Base-by-base conservation (phyloP, 2,329 filamentous ascomycete species). In the Eutypa lata region DNA sequence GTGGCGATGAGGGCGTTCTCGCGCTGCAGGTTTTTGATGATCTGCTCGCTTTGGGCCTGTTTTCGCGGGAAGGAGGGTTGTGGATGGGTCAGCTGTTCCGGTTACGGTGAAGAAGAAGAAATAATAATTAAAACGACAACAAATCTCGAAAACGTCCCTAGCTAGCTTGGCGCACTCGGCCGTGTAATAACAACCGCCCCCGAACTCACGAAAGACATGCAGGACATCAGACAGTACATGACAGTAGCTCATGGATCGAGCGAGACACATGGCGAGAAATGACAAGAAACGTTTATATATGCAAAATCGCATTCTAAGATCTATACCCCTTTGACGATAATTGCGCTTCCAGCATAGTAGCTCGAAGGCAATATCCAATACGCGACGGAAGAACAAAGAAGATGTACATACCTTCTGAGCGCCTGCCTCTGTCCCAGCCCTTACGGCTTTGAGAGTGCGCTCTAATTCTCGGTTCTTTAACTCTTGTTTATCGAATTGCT, bases 1-100 rank as follows among this genome's bases (percentile, higher is more conserved):
- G 86, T 88, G 24, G 87, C 78, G 63, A 95, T 90, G 66, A 94
- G 79, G 38, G 81, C 80, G 68, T 90, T 91, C 70, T 95, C 90
- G 61, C 88, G 83, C 68, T 88, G 82, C 54, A 95, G 80, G 61
- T 86, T 89, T 59, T 84, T 83, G 64, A 89, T 81, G 48, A 76
- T 73, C 64, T 81, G 73, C 46, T 84, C 80, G 57, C 70, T 71
- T 51, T 77, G 73, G 43, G 77, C 76, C 77, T 83, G 62, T 45
- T 45, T n/a, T 26, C 19, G 22, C 7, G 35, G 6, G 35, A 14
- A 7, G 31, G 31, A 14, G 31, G 31, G 14, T 8, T 16, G 16
- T 14, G 35, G 35, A 18, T 38, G 35, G 35, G 42, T 42, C 38
- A 42, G 38, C 13, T 42, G 38, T 31, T 31, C 26, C 26, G 10